phyloP scores from a whole-genome alignment of 331 rosid genomes.

The Acacia concinna region DNA sequence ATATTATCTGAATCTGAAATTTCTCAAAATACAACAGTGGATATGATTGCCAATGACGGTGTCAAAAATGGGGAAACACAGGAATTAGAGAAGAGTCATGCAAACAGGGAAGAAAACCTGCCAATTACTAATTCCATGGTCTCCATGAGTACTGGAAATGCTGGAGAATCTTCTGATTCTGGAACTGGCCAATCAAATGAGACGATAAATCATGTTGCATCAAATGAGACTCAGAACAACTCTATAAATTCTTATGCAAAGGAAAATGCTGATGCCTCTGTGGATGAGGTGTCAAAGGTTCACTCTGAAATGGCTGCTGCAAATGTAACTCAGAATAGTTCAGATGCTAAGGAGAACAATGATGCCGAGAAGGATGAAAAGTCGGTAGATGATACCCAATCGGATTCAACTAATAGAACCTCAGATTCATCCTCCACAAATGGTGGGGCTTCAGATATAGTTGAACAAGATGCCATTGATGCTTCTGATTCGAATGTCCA shows the following conservation, averaged over 20 bases:
- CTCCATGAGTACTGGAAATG: conserved; percentile 39
- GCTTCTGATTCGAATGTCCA: conserved; percentile 48
- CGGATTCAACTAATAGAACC: conserved; percentile 29
- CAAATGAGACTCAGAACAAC: conserved; percentile 40
- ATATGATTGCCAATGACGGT: conserved; percentile 32
- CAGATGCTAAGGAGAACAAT: conserved; percentile 36
- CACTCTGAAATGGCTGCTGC: conserved; percentile 16
- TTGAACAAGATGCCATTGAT: conserved; percentile 65
- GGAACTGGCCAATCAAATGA: conserved; percentile 37
- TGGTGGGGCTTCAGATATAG: conserved; percentile 36
- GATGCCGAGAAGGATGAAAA: conserved; percentile 39
- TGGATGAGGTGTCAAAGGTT: conserved; percentile 35
- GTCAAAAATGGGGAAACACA: conserved; percentile 31
- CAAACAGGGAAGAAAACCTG: conserved; percentile 34
- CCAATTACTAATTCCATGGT: conserved; percentile 29
- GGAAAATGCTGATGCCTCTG: conserved; percentile 28
- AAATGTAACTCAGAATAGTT: not conserved
- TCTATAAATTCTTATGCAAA: conserved; percentile 27
- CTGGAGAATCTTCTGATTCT: conserved; percentile 37
- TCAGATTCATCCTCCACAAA: conserved; percentile 37
- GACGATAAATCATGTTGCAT: conserved; percentile 29
- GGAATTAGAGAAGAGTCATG: conserved; percentile 32
- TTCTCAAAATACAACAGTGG: conserved; percentile 42
- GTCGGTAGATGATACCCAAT: conserved; percentile 37
- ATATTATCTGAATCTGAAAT: conserved; percentile 31